Percentiles rank a stretch among this genome's conserved stretches.
Conservation (phyloP, 2,329 filamentous ascomycete genomes). For the Cadophora luteo-olivacea region DNA sequence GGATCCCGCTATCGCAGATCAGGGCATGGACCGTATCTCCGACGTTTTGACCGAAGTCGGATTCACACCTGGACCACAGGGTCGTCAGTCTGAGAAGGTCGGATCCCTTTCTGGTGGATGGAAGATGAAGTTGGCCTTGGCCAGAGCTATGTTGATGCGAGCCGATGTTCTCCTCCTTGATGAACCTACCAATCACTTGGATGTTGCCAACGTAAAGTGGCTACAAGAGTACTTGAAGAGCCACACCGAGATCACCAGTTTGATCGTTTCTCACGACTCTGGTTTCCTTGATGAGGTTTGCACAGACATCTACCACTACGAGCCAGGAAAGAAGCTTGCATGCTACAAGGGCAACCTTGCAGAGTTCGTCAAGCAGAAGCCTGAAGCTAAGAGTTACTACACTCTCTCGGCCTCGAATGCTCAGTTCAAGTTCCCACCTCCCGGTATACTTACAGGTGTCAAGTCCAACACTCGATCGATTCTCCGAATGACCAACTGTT, state of each 20-base stretch:
- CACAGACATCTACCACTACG: constrained; percentile 99
- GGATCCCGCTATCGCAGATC: constrained; percentile 82
- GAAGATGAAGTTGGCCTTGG: constrained; percentile 99
- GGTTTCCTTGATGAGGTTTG: constrained; percentile 96
- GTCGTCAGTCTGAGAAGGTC: constrained; percentile 86
- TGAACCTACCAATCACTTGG: constrained; percentile 98
- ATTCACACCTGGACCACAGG: constrained; percentile 88
- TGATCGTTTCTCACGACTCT: constrained; percentile 99
- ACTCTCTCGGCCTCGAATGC: constrained; percentile 87
- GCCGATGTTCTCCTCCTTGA: constrained; percentile 97
- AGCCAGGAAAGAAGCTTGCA: constrained; percentile 90
- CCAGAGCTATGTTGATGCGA: constrained; percentile 93
- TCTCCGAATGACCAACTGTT: constrained; percentile 90
- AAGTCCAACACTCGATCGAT: constrained; percentile 95
- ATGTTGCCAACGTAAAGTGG: constrained; percentile 96
- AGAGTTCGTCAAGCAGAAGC: constrained; percentile 85
- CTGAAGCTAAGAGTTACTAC: constrained; percentile 98
- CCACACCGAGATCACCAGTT: constrained; percentile 94
- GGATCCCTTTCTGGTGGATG: constrained; percentile 96
- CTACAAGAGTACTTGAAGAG: constrained; percentile 92
- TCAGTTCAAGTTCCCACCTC: constrained; percentile 97
- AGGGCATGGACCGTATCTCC: constrained; percentile 81
- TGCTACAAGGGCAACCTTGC: constrained; percentile 84
- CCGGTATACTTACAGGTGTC: constrained; percentile 91
- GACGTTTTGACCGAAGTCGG: constrained; percentile 89